A percentile compares a stretch with the other conserved stretches of the same genome.
Evolutionary conservation across 768 basidiomycete species (phyloP).

Genomic region (Mycena amicta): DNA sequence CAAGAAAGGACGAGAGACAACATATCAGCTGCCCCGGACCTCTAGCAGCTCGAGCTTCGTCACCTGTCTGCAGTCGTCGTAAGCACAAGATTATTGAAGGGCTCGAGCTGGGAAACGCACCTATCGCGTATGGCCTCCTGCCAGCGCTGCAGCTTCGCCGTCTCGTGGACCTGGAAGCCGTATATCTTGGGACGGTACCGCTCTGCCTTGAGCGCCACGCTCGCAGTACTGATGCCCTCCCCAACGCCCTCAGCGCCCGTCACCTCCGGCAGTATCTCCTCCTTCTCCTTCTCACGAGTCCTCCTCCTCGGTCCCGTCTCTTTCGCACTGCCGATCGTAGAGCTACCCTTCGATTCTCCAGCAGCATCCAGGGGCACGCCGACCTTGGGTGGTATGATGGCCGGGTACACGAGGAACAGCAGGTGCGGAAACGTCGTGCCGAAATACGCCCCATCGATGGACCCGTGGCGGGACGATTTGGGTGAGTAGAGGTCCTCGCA

Average conservation of each 20-base stretch:
- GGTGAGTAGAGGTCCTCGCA: slow-evolving; percentile 99
- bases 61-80: slow-evolving; percentile 42
- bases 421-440: slow-evolving; percentile 98
- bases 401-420: slow-evolving; percentile 95
- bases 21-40: slow-evolving; percentile 11
- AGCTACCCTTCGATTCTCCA: slow-evolving; percentile 19
- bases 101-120: slow-evolving; percentile 43
- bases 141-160: slow-evolving; percentile 92
- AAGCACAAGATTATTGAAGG: background rate
- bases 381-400: slow-evolving; percentile 84
- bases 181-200: slow-evolving; percentile 92
- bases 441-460: slow-evolving; percentile 98
- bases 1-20: background rate
- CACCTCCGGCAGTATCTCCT: slow-evolving; percentile 44
- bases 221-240: slow-evolving; percentile 75
- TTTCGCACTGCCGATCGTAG: slow-evolving; percentile 28
- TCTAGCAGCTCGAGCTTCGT: slow-evolving; percentile 51
- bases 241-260: slow-evolving; percentile 58
- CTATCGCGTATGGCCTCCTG: slow-evolving; percentile 90
- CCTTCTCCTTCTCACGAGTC: slow-evolving; percentile 45
- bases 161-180: slow-evolving; percentile 95
- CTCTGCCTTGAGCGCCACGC: slow-evolving; percentile 87
- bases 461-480: slow-evolving; percentile 94
- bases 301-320: slow-evolving; percentile 35
- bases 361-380: slow-evolving; percentile 38